Base-by-base conservation (phyloP, 2,329 filamentous ascomycete species). In the Atkinsonella hypoxylon region DNA sequence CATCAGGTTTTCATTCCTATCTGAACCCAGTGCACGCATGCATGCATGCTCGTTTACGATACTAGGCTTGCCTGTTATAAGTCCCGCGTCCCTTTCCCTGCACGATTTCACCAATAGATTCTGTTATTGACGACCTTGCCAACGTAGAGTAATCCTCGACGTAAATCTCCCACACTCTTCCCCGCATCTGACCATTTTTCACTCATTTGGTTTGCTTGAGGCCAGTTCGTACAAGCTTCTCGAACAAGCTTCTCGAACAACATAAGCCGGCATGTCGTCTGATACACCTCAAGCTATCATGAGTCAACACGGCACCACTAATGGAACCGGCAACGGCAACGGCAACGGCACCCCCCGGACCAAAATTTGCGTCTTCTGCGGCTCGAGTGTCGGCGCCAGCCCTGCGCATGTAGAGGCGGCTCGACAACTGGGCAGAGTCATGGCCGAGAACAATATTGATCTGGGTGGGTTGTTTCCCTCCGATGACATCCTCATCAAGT, bases 331-430 rank as follows among this genome's bases (percentile, higher is more conserved):
- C 50, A 53, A 46, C 54, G 60, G 61, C 54, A 32, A 39, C 12
- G 31, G 38, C 50, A 53, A 46, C 54, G 60, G 61, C 54, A 59
- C 60, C 31, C 62, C 67, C 47, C 70, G 67, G 55, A 71, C 85
- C 53, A 87, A 87, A 56, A 85, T 96, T 64, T 95, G 89, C 67
- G 91, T 97, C 58, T 97, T 95, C 78, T 97, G 93, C 72, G 93
- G 91, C 63, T 81, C 93, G 48, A 84, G 81, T 9, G 67, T 77
- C 15, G 93, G 93, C 47, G 81, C 75, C 48, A 84, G 80, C 55
- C 82, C 87, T 13, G 76, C 76, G 4, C 88, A 96, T 67, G 70
- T 94, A 61, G 81, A 83, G 64, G 83, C 89, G 8, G 93, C 93
- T 2, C 83, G 84, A 39, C 70, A 79, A 31, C 81, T 97, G 13